Conservation (phyloP, 2,329 filamentous ascomycete genomes). For the Colletotrichum endophyticum region DNA sequence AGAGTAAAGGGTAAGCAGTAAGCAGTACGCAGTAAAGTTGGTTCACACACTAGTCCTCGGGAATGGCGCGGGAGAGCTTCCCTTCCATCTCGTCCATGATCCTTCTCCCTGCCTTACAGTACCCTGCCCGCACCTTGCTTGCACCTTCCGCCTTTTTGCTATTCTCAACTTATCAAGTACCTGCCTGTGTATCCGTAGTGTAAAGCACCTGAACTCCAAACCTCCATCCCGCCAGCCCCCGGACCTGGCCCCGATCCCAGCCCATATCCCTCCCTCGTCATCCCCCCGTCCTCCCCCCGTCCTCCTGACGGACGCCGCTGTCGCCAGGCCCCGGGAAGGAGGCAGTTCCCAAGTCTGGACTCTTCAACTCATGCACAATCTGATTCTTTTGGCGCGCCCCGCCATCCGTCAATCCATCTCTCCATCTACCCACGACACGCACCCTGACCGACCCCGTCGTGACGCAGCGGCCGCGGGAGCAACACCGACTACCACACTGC, state of each 20-base stretch:
- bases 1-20: not conserved
- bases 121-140: not conserved
- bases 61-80: slow-evolving; percentile 5
- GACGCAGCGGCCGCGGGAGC: not conserved
- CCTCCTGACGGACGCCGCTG: not conserved
- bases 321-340: not conserved
- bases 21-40: not conserved
- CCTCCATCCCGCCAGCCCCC: not conserved
- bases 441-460: not conserved
- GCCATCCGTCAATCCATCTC: not conserved
- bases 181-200: not conserved
- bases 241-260: slow-evolving; percentile 15
- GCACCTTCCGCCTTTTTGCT: not conserved
- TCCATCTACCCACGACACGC: not conserved
- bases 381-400: not conserved
- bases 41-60: not conserved
- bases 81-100: not conserved
- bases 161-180: not conserved
- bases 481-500: not conserved
- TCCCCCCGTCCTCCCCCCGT: not conserved
- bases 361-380: not conserved
- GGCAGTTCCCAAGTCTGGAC: not conserved
- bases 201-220: slow-evolving; percentile 5
- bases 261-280: not conserved
- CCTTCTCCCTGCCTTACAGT: not conserved